These are phyloP conservation scores for Henningerozyma blattae DNA, from an alignment of 805 yeast species.

Conservation along the genomic window DNA sequence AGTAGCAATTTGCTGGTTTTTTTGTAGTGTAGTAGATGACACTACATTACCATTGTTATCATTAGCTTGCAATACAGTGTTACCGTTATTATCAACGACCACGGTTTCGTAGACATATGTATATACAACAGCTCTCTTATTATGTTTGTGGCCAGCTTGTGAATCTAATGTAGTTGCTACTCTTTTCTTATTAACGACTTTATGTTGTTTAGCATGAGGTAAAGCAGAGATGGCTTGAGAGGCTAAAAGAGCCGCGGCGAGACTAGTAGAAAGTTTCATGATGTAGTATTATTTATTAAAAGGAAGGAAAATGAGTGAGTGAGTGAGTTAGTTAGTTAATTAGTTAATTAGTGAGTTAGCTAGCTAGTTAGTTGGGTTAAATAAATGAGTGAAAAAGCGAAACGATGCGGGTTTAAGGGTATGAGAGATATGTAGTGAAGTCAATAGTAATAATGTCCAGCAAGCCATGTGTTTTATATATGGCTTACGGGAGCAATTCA, in stretches of 20 bases:
- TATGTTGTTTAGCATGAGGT: no score
- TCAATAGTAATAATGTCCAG: no score
- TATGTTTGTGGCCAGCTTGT: slow-evolving; percentile 28
- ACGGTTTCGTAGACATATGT: slow-evolving; percentile 40
- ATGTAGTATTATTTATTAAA: no score
- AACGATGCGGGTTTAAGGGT: no score
- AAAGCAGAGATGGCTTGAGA: background rate
- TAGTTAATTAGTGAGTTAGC: background rate
- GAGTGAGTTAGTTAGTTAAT: slow-evolving; percentile 2
- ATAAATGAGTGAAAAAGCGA: no score
- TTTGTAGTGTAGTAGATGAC: background rate
- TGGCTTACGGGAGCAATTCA: no score
- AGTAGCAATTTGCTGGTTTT: slow-evolving; percentile 1
- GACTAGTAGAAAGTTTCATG: background rate
- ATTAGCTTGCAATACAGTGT: slow-evolving; percentile 19
- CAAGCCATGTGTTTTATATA: no score
- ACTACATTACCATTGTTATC: background rate
- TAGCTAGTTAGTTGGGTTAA: no score
- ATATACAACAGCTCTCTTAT: slow-evolving; percentile 36
- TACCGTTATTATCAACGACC: slow-evolving; percentile 35
- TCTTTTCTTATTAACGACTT: no score
- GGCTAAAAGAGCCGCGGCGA: background rate
- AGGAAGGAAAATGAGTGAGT: no score
- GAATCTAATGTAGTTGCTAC: background rate
- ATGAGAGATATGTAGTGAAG: no score